Base-by-base conservation (phyloP, 768 basidiomycete genomes). In the Russula sp. region DNA sequence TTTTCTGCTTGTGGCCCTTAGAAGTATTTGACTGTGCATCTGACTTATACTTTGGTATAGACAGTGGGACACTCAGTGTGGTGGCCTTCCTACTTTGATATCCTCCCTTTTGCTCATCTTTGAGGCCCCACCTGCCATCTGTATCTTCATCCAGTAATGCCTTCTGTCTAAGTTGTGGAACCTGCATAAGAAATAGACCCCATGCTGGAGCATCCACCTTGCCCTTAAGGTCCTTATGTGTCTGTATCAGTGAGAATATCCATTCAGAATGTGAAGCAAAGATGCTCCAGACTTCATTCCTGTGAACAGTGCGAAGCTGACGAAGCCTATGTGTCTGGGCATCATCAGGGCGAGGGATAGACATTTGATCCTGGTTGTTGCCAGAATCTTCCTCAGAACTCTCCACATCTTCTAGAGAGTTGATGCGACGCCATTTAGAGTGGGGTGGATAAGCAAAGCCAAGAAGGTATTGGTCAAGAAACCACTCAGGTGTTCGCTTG, bases 191-290 rank as follows among this genome's bases (percentile, higher is more conserved):
- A 80, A 70, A 87, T 6, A 37, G 40, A 40, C 76, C 69, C 86
- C 85, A 88, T 16, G 74, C 68, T 0, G 64, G 54, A 5, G 83
- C 64, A 57, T 85, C 74, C 7, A 88, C 68, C 57, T 18, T 65
- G 59, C 31, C 70, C 68, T 42, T 58, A 65, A 10, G 66, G 18
- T 62, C 74, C 39, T 78, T 69, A 62, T 80, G 81, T 55, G 84
- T 77, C 11, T 81, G 78, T 42, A 84, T 70, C 27, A 57, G 40
- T 13, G 49, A 51, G 27, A 51, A 52, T 8, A 88, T 67, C 86
- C 86, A 88, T 40, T 79, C 80, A 0, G 79, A 78, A 9, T 87
- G 84, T 10, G 77, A 74, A 11, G 83, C 84, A 63, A 86, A 80
- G 1, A 77, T 62, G 11, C 77, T 76, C 40, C 75, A 70, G n/a